Base-by-base conservation (phyloP, 2,329 filamentous ascomycete genomes). In the Penicillium sp. region DNA sequence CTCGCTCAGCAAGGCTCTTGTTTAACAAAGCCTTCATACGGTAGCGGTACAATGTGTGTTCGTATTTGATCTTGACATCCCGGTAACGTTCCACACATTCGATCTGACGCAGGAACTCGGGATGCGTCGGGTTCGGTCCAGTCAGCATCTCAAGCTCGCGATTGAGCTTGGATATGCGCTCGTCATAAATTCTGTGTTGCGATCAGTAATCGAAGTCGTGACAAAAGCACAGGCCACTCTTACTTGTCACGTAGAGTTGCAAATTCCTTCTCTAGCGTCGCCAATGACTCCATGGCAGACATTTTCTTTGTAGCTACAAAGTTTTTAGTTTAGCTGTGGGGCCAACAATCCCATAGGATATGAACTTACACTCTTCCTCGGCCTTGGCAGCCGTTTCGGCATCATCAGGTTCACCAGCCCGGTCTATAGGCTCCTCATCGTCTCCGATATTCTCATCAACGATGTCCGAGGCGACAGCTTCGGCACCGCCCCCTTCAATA, bases 41-140 rank as follows among this genome's bases (percentile, higher is more conserved):
- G 58, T 86, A 84, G 43, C 81, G 76, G 48, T 84, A 76, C 49
- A 92, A 77, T 15, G 78, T 80, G 35, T 84, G 76, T 54, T 90
- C 85, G 51, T 85, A 77, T 46, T 80, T 77, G 35, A 93, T 70
- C 65, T 87, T 93, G 54, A 87, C 82, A 42, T 89, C 80, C 47
- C 85, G 77, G 56, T 90, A 80, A 42, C 84, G 82, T 65, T 94
- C 80, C 38, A 98, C 77, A 58, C 84, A 88, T 59, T 86, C 80
- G 61, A 93, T 82, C 80, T 95, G 93, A 28, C 85, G 85, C 23
- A 95, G 73, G 51, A 89, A 90, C 61, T 95, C 90, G 23, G 87
- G 85, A 60, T 98, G 92, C n/a, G 79, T 83, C 35, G 75, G 76
- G 33, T 74, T 71, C 1, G 75, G 66, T 39, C 75, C 70, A 32